Evolutionary conservation across 768 basidiomycete species (phyloP), one percentile per base, ranked within the genome.

Genomic region (Termitomyces sp.): DNA sequence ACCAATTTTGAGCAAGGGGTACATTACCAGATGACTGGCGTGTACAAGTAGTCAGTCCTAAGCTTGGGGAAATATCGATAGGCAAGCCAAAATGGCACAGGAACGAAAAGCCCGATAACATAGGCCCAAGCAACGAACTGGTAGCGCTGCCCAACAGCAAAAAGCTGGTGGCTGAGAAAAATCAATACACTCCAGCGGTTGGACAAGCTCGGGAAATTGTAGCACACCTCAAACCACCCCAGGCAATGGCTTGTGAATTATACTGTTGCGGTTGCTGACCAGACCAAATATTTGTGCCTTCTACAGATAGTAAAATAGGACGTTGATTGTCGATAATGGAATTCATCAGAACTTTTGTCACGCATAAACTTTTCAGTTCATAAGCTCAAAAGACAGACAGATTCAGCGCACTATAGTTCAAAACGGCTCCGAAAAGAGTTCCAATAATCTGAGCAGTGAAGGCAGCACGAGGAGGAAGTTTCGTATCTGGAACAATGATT

Each of bases 281-380:
- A 49, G 70, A 73, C 74, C 75, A 82, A 50, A 81, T 75, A 61
- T 81, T 79, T 1, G 84, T 83, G 33, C 83, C 83, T 62, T 86
- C 72, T 0, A 81, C 76, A 6, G 77, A 79, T 26, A 85, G 68
- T 4, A 87, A 67, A 28, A 82, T 79, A 0, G 76, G 74, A 0
- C 75, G 73, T 48, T 84, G 80, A 40, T 68, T 74, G 52, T 75
- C 72, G 64, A 87, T 75, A 58, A 87, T 81, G 1, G 76, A 75
- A 60, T 81, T 84, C 84, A 85, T 84, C 53, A 87, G 63, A 45
- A 84, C 78, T 69, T 36, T 18, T 24, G 35, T 16, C 33, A 22
- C 13, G 20, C n/a, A 49, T 49, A 14, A 50, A 33, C 49, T 16
- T 28, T 12, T 10, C 4, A 4, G 8, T 24, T 42, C n/a, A 16